Percentiles rank a stretch among this genome's conserved stretches.
phyloP scores from a whole-genome alignment of 306 rosid species.

The Cicer yamashitae region DNA sequence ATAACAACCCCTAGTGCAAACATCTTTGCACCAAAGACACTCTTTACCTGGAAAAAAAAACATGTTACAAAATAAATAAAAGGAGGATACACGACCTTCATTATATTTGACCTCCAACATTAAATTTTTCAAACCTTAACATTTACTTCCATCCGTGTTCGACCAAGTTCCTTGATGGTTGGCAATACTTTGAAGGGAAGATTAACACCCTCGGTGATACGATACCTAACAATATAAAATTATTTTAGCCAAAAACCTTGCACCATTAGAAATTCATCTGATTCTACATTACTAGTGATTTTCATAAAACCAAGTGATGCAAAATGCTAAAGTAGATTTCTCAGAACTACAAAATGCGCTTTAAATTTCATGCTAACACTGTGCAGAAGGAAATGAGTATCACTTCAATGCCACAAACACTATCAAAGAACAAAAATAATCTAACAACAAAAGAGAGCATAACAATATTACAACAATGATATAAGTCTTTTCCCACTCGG shows the following conservation, averaged over 20 bases:
- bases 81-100: conserved; percentile 1
- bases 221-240: conserved; percentile 64
- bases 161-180: conserved; percentile 90
- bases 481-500: not conserved
- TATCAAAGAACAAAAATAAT: conserved; percentile 30
- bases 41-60: conserved; percentile 71
- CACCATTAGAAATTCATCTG: conserved; percentile 9
- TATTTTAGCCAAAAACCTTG: not conserved
- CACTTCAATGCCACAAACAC: conserved; percentile 11
- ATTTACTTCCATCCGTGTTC: conserved; percentile 94
- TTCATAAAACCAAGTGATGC: conserved; percentile 29
- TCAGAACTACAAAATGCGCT: conserved; percentile 6
- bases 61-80: conserved; percentile 30
- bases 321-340: conserved; percentile 21
- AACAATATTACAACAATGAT: not conserved
- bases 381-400: conserved; percentile 25
- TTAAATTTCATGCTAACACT: conserved; percentile 26
- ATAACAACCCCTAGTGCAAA: conserved; percentile 94
- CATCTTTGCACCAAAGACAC: conserved; percentile 91
- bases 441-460: conserved; percentile 28
- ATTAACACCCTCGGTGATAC: conserved; percentile 94
- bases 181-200: conserved; percentile 96
- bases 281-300: conserved; percentile 7
- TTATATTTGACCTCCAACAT: conserved; percentile 30
- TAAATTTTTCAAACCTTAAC: conserved; percentile 69